These are phyloP conservation scores for Colletotrichum tanaceti DNA, from an alignment of 2,329 filamentous ascomycete species.

Conservation along the genomic window DNA sequence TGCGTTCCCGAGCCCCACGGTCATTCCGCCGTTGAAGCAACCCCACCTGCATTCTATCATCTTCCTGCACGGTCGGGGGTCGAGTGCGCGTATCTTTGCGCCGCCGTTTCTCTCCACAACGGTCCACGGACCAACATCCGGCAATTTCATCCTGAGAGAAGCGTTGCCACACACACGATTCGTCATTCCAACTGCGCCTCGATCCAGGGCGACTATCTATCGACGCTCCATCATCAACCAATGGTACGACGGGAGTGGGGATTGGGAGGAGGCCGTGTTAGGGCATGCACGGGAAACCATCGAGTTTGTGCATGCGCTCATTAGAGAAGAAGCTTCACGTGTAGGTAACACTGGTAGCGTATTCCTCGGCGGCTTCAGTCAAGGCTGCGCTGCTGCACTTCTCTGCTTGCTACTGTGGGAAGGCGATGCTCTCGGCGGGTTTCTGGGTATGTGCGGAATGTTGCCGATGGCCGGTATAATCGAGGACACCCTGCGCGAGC, in stretches of 20 bases:
- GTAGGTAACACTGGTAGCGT: slow-evolving; percentile 55
- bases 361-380: slow-evolving; percentile 63
- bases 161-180: slow-evolving; percentile 59
- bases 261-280: slow-evolving; percentile 49
- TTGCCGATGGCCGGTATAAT: slow-evolving; percentile 55
- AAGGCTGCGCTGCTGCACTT: slow-evolving; percentile 63
- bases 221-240: slow-evolving; percentile 49
- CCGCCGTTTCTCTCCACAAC: slow-evolving; percentile 51
- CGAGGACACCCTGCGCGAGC: slow-evolving; percentile 37
- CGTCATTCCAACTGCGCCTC: slow-evolving; percentile 62
- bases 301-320: slow-evolving; percentile 52
- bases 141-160: slow-evolving; percentile 45
- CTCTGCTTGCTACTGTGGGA: slow-evolving; percentile 58
- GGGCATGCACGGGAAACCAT: slow-evolving; percentile 53
- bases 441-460: slow-evolving; percentile 59
- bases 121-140: slow-evolving; percentile 22
- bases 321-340: slow-evolving; percentile 51
- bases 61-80: slow-evolving; percentile 63
- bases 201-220: slow-evolving; percentile 49
- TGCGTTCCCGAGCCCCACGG: slow-evolving; percentile 43
- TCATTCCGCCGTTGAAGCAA: slow-evolving; percentile 42
- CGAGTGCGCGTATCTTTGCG: slow-evolving; percentile 54
- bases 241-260: slow-evolving; percentile 52
- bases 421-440: slow-evolving; percentile 51
- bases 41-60: slow-evolving; percentile 59